These are phyloP conservation scores for Mrakia gelida DNA, from an alignment of 768 basidiomycete genomes.

Conservation along the genomic window DNA sequence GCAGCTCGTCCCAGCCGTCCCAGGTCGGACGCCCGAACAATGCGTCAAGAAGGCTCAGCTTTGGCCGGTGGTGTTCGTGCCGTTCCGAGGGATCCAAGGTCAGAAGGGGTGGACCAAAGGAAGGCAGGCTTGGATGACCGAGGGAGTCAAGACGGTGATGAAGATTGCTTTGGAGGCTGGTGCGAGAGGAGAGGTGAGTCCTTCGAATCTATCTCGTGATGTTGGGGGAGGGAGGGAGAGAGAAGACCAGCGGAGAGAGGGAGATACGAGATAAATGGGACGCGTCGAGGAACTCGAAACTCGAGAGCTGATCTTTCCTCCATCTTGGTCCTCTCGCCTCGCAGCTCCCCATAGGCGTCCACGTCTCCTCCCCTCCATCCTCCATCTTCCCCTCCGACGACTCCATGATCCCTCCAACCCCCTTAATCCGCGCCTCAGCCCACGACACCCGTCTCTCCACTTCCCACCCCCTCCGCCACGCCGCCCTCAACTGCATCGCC, in stretches of 20 bases:
- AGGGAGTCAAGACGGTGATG: conserved; percentile 58
- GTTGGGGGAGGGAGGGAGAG: neutral
- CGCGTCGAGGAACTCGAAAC: too few species aligned
- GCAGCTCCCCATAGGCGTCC: conserved; percentile 71
- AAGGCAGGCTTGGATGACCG: conserved; percentile 67
- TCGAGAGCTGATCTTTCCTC: conserved; percentile 8
- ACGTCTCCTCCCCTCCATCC: conserved; percentile 52
- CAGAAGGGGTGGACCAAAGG: conserved; percentile 62
- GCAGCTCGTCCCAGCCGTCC: conserved; percentile 56
- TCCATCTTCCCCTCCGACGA: conserved; percentile 36
- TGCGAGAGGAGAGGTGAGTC: conserved; percentile 58
- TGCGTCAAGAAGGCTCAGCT: conserved; percentile 61
- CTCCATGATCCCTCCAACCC: conserved; percentile 44
- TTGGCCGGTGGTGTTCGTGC: conserved; percentile 61
- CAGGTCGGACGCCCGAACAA: conserved; percentile 65
- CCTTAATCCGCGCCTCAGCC: conserved; percentile 47
- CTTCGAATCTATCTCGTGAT: neutral
- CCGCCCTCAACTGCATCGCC: conserved; percentile 60
- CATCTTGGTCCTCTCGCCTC: neutral
- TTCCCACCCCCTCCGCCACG: conserved; percentile 76
- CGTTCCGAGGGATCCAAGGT: conserved; percentile 47
- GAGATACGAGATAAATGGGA: neutral
- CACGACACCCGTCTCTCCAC: conserved; percentile 67
- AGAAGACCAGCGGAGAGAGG: neutral
- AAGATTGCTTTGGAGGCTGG: conserved; percentile 53